Conservation (phyloP, 2,329 filamentous ascomycete species). For the Monosporascus cannonballus region DNA sequence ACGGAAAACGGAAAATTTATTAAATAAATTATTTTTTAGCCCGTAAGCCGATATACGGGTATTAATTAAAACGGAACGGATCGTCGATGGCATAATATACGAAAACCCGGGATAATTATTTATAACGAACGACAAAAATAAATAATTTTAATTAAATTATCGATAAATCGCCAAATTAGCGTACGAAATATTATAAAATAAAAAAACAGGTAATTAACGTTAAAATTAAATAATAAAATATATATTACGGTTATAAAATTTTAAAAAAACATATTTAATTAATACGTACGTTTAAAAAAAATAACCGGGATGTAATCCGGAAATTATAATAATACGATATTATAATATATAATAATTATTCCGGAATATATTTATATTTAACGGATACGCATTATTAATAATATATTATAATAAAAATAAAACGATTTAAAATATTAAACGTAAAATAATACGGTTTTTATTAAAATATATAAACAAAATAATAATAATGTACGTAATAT, state of each 20-base stretch:
- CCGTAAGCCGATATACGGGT: background rate
- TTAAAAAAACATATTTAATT: background rate
- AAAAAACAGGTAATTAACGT: background rate
- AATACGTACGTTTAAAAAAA: background rate
- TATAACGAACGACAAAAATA: background rate
- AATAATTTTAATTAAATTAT: background rate
- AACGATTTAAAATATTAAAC: background rate
- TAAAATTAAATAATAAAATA: background rate
- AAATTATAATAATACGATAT: background rate
- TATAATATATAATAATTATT: background rate
- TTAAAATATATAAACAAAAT: background rate
- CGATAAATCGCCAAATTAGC: background rate
- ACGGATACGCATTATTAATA: background rate
- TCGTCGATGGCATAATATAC: constrained; percentile 1
- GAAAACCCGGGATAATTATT: background rate
- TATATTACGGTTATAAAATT: background rate
- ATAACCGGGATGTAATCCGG: background rate
- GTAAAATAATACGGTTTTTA: background rate
- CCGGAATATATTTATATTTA: background rate
- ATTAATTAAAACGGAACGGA: background rate
- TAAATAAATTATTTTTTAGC: background rate
- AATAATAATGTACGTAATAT: too few species aligned
- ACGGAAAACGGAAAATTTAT: background rate
- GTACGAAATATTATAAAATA: background rate
- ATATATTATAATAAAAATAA: background rate